These are phyloP conservation scores for Botryosphaeria dothidea DNA, from an alignment of 2,329 filamentous ascomycete genomes.

Conservation along the genomic window DNA sequence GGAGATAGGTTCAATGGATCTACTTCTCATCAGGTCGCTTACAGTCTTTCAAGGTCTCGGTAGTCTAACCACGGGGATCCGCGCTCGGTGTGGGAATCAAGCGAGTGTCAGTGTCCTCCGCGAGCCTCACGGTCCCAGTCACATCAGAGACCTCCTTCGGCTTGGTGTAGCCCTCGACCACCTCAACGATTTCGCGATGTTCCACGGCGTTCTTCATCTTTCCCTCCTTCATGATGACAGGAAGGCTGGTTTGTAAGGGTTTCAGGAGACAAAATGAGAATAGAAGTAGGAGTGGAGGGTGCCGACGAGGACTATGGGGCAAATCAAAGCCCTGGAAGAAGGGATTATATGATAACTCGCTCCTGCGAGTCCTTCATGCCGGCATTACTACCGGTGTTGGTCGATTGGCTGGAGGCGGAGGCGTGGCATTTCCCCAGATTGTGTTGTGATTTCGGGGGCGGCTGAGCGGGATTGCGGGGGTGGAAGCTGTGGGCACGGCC, in stretches of 20 bases:
- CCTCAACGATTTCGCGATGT: slow-evolving; percentile 17
- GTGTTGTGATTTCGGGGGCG: background rate
- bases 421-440: background rate
- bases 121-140: slow-evolving; percentile 35
- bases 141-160: slow-evolving; percentile 15
- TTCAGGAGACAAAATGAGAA: background rate
- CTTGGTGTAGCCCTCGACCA: slow-evolving; percentile 18
- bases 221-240: background rate
- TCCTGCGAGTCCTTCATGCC: background rate
- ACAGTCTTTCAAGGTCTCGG: background rate
- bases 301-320: background rate
- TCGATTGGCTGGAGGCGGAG: background rate
- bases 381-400: background rate
- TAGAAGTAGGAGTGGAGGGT: background rate
- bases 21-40: slow-evolving; percentile 24
- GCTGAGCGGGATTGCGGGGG: background rate
- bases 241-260: background rate
- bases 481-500: slow-evolving; percentile 5
- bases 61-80: slow-evolving; percentile 29
- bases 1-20: slow-evolving; percentile 33
- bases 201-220: slow-evolving; percentile 20
- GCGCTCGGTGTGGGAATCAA: slow-evolving; percentile 32
- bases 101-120: slow-evolving; percentile 28
- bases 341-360: slow-evolving; percentile 1
- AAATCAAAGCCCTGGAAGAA: background rate